These are phyloP conservation scores for Neofusicoccum ribis DNA, from an alignment of 2,329 filamentous ascomycete species.

Conservation along the genomic window DNA sequence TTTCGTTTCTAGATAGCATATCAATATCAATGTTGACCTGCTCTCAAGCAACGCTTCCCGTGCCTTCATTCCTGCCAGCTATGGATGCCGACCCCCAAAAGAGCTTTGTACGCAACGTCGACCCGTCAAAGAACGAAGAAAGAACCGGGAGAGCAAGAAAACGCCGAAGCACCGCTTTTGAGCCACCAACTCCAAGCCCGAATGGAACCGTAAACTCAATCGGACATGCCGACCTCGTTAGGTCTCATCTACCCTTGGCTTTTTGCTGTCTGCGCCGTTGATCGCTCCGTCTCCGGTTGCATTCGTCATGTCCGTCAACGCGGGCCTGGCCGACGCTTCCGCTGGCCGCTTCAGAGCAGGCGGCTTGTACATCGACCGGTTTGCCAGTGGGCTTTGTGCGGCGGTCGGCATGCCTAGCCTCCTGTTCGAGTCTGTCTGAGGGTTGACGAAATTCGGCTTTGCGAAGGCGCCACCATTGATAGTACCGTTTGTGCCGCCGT, in stretches of 20 bases:
- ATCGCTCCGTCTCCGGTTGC: constrained; percentile 26
- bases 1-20: background rate
- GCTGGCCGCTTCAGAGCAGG: constrained; percentile 32
- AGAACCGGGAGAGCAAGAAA: background rate
- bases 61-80: background rate
- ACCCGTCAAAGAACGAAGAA: background rate
- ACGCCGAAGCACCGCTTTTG: background rate
- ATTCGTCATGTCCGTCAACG: constrained; percentile 50
- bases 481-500: background rate
- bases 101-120: background rate
- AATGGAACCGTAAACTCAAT: background rate
- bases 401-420: constrained; percentile 51
- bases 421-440: constrained; percentile 47
- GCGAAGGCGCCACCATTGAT: background rate
- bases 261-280: constrained; percentile 39
- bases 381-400: constrained; percentile 45
- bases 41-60: background rate
- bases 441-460: constrained; percentile 49
- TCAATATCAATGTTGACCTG: background rate
- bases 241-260: constrained; percentile 21
- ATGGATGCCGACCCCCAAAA: background rate
- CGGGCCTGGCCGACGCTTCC: constrained; percentile 29
- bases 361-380: constrained; percentile 48
- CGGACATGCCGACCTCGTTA: constrained; percentile 7
- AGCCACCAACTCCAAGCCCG: background rate